Conservation (phyloP, 176 grass and related monocot genomes). For the Phoenix roebelenii region DNA sequence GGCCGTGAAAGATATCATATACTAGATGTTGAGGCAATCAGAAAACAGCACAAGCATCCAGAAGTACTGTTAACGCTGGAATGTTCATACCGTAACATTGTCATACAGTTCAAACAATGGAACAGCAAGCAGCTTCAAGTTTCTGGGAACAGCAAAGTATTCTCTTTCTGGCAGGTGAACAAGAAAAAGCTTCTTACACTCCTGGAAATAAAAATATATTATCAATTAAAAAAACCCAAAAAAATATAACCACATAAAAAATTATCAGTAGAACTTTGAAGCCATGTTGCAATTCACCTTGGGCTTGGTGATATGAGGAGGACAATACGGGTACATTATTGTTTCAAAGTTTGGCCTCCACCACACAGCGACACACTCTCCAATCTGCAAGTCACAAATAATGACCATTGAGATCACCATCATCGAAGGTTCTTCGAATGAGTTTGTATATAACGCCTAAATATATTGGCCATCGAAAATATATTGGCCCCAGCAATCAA, state of each 20-base stretch:
- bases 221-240: neutral
- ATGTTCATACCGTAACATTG: conserved; percentile 73
- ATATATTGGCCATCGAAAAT: no score
- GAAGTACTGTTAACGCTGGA: no score
- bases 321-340: conserved; percentile 99
- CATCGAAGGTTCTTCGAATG: no score
- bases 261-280: no score
- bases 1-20: no score
- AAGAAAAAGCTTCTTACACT: conserved; percentile 99
- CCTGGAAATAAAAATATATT: conserved; percentile 24
- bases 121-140: conserved; percentile 98
- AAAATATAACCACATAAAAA: neutral
- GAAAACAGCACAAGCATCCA: no score
- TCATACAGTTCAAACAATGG: conserved; percentile 97
- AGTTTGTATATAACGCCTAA: no score
- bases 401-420: no score
- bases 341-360: conserved; percentile 99
- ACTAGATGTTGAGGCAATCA: no score
- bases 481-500: no score
- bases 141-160: conserved; percentile 98
- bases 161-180: conserved; percentile 96
- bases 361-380: conserved; percentile 94
- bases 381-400: conserved; percentile 49
- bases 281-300: conserved; percentile 42
- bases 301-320: conserved; percentile 95